Evolutionary conservation across 352 stramenopile genomes (phyloP), one percentile per base, ranked within the genome.

Genomic region (Globisporangium rhizosaccharum): DNA sequence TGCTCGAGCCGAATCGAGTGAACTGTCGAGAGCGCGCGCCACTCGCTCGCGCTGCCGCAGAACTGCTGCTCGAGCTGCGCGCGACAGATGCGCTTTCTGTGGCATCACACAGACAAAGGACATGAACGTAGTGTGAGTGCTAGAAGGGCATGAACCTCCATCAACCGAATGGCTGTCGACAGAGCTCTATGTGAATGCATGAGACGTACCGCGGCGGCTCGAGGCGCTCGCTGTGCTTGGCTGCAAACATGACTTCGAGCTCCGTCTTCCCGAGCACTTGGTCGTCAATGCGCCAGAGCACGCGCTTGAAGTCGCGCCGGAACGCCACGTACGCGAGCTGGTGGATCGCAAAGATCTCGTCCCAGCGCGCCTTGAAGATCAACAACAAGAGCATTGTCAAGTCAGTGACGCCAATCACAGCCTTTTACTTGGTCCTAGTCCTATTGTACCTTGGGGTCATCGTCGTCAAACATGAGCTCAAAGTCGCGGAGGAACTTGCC

Each of bases 291-390:
- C 65, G 48, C 23, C 57, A 70, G 50, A 93, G 54, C 25, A 73
- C 68, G 23, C 81, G 77, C 62, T 82, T 82, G 72, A 89, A 82
- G 53, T 93, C 81, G n/a, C 83, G 75, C 3, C 78, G 70, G 53
- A 93, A 93, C 23, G 68, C 41, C 15, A 59, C 61, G 11, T 76
- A 65, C 7, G 74, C 62, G 11, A 91, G 53, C 36, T 56, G 66
- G 54, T 90, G 65, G 28, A 63, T 33, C 7, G 67, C 51, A 20
- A 71, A 72, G 52, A 93, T 72, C 2, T 61, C 67, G 2, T 85
- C 72, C 83, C 83, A 93, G 20, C 60, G 71, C 0, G 69, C 59
- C 82, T 91, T 57, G 10, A 28, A 33, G 50, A n/a, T 17, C 14
- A 20, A 20, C 7, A 52, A 25, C 17, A 20, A 56, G 8, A n/a